Base-by-base conservation (phyloP, 2,329 filamentous ascomycete genomes). In the Fusarium sp. region DNA sequence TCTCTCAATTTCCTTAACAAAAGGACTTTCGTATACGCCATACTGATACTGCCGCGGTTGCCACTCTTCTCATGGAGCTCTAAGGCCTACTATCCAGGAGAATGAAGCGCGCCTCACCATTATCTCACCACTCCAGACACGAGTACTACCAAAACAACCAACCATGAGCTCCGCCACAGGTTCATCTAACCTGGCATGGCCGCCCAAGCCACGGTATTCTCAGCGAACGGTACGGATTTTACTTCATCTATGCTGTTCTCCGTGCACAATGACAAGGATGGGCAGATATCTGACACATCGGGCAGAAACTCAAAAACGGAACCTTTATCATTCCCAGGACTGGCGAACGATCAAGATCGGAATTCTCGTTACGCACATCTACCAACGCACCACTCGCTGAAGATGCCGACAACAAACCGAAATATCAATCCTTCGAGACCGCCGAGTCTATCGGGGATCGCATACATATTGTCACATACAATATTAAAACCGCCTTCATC, bases 241-340 rank as follows among this genome's bases (percentile, higher is more conserved):
- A 20, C 13, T 33, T 20, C n/a, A 50, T 41, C 39, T 48, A 11
- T 15, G 31, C 18, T 36, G n/a, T 29, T 21, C 37, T 20, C 5
- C 29, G 23, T 41, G 21, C 15, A n/a, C 20, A 53, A 47, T 29
- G 23, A 15, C 21, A 20, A 48, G 31, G n/a, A 20, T 17, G 29
- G 39, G 20, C 11, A 49, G 36, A 41, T 37, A 41, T 52, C 59
- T 74, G 51, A 69, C 49, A 37, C 43, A 47, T 57, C 52, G 46
- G 37, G 18, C 75, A 90, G 87, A 89, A 94, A 85, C 84, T 96
- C 63, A 90, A 91, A 70, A 91, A 95, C 76, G 92, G 92, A 69
- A 96, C 93, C 42, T 94, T 96, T 77, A 91, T 98, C 71, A 86
- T 97, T 54, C 94, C 95, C 10, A 84, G 86, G 60, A 97, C 94